Conservation (phyloP, 805 yeast genomes). For the Helenozyma baotianmanensis region DNA sequence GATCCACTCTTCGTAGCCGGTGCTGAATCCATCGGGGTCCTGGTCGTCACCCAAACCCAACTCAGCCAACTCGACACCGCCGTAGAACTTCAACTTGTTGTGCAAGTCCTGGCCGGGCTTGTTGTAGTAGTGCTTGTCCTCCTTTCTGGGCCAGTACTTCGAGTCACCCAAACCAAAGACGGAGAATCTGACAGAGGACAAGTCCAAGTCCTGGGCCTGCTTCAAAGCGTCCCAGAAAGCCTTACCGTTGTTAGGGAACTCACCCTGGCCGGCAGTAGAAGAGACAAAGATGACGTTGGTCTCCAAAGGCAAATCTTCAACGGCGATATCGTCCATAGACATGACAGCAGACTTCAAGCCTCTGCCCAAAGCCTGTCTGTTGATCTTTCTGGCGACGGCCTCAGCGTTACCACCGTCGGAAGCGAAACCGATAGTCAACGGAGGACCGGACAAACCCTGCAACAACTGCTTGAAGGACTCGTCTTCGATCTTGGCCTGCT, state of each 20-base stretch:
- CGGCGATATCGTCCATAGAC: slow-evolving; percentile 67
- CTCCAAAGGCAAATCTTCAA: slow-evolving; percentile 71
- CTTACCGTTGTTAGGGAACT: slow-evolving; percentile 79
- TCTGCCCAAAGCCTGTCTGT: slow-evolving; percentile 72
- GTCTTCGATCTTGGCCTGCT: slow-evolving; percentile 65
- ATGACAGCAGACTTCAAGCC: slow-evolving; percentile 65
- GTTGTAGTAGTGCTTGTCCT: slow-evolving; percentile 90
- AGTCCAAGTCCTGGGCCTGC: slow-evolving; percentile 57
- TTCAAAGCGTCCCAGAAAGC: slow-evolving; percentile 70
- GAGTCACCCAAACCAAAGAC: slow-evolving; percentile 80
- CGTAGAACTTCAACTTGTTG: slow-evolving; percentile 60
- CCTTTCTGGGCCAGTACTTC: slow-evolving; percentile 95
- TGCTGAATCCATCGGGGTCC: slow-evolving; percentile 91
- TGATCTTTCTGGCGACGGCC: slow-evolving; percentile 71
- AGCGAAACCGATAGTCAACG: slow-evolving; percentile 78
- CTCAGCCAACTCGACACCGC: slow-evolving; percentile 68
- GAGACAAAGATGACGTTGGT: slow-evolving; percentile 64
- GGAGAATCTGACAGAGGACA: slow-evolving; percentile 51
- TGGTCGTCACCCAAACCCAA: slow-evolving; percentile 95
- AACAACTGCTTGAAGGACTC: slow-evolving; percentile 72
- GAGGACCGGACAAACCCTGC: slow-evolving; percentile 90
- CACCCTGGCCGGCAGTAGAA: slow-evolving; percentile 85
- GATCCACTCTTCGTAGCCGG: slow-evolving; percentile 90
- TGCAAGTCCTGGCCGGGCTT: slow-evolving; percentile 78
- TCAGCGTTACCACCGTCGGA: slow-evolving; percentile 92